Base-by-base conservation (phyloP, 306 rosid genomes). In the Pterocarpus santalinus region DNA sequence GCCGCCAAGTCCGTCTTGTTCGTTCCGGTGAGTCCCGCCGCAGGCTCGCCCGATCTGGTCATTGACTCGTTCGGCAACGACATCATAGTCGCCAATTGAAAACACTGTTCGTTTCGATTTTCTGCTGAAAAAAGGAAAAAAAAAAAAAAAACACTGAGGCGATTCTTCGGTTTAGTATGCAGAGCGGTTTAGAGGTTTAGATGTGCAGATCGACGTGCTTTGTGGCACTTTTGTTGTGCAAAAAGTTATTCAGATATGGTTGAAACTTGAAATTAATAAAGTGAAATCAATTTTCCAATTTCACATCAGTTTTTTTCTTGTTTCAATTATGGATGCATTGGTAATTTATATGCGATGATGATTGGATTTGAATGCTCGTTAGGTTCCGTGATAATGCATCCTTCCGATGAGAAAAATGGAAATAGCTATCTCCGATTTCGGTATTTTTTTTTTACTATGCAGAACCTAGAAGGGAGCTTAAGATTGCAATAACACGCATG, bases 1-100 rank as follows among this genome's bases (percentile, higher is more conserved):
- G 91, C 97, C 0, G 72, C 92, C 0, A 92, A 89, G 88, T 86
- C 92, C 0, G 88, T 89, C 61, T 15, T 90, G 83, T 84, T 85
- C 49, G 46, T 86, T 3, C 91, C 88, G 0, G 47, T 88, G 3
- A 87, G 39, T 79, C 84, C 91, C 1, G 76, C 72, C 0, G 63
- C 84, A 8, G 95, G 86, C 53, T 79, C 88, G 1, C 60, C 89
- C 2, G 97, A 93, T 84, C 90, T 87, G 22, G 76, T 89, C 1
- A 68, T 89, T 5, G 97, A 93, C 44, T 38, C 85, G 41, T 83
- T 90, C 56, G 78, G 82, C 76, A 76, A 67, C 8, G 97, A 93
- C 49, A 71, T 87, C 52, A 65, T 90, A 47, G 83, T 85, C 22
- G 93, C 97, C 16, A 92, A 91, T 71, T 93, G 82, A 91, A 12